Conservation (phyloP, 495 filamentous ascomycete genomes). For the Glarea lozoyensis region DNA sequence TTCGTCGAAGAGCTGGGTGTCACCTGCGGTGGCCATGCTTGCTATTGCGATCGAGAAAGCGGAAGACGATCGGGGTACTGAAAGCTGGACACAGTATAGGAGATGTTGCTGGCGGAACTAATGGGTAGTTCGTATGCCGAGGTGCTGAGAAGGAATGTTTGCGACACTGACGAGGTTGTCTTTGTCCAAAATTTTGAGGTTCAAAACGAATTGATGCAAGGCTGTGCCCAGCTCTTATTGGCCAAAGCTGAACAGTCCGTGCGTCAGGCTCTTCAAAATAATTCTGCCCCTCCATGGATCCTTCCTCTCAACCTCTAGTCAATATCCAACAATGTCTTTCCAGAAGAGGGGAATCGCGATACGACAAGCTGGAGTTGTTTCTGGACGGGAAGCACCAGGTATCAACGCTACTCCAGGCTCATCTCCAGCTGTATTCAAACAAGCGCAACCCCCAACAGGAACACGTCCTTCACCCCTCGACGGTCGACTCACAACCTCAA, state of each 20-base stretch:
- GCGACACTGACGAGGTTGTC: background rate
- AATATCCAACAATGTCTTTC: slow-evolving; percentile 60
- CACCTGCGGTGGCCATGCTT: slow-evolving; percentile 46
- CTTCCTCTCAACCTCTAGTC: background rate
- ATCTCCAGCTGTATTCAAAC: slow-evolving; percentile 23
- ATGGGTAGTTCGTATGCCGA: too few species aligned
- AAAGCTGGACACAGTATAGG: too few species aligned
- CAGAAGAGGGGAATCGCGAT: slow-evolving; percentile 78
- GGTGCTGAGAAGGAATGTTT: too few species aligned
- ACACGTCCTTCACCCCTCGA: slow-evolving; percentile 83
- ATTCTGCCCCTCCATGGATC: background rate
- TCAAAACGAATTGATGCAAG: background rate
- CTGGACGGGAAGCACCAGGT: too few species aligned
- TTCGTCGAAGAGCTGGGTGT: slow-evolving; percentile 88
- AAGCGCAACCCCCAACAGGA: slow-evolving; percentile 44
- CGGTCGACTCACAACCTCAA: slow-evolving; percentile 82
- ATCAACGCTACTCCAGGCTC: slow-evolving; percentile 1
- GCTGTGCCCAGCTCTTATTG: background rate
- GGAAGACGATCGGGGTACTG: background rate
- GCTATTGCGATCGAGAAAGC: background rate
- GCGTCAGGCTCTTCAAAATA: slow-evolving; percentile 1
- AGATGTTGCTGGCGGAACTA: too few species aligned
- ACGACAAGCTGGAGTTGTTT: slow-evolving; percentile 26
- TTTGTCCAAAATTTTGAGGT: slow-evolving; percentile 5
- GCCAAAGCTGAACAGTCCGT: background rate